Evolutionary conservation across 176 grass and related monocot genomes (phyloP).

Genomic region (Metroxylon sagu): DNA sequence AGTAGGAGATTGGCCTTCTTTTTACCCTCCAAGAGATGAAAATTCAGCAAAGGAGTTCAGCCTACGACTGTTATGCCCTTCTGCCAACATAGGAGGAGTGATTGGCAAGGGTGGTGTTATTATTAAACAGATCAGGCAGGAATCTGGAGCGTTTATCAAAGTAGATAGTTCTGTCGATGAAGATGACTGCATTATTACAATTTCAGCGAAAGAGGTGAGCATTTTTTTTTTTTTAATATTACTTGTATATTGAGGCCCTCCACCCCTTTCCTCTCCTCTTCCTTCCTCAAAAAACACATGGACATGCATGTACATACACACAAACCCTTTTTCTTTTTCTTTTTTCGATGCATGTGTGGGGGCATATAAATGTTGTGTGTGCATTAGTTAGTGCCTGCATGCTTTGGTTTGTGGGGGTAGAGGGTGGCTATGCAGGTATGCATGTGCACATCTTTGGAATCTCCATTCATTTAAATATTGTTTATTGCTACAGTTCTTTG

Average conservation of each 20-base stretch:
- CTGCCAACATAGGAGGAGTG: constrained; percentile 68
- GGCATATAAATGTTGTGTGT: too few relatives aligned
- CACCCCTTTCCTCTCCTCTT: too few relatives aligned
- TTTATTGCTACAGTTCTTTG: constrained; percentile 66
- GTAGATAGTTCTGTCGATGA: constrained; percentile 65
- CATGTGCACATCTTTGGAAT: too few relatives aligned
- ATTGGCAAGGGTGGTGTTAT: constrained; percentile 91
- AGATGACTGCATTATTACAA: constrained; percentile 85
- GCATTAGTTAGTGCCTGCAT: too few relatives aligned
- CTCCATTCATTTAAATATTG: not conserved
- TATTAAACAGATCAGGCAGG: constrained; percentile 96
- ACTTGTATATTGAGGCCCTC: not conserved
- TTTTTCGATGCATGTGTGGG: too few relatives aligned
- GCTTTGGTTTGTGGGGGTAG: too few relatives aligned
- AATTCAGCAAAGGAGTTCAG: constrained; percentile 74
- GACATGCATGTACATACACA: too few relatives aligned
- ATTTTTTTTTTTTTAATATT: constrained; percentile 13
- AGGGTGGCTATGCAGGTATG: too few relatives aligned
- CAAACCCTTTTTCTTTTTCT: too few relatives aligned
- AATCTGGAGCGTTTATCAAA: constrained; percentile 88
- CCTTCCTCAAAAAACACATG: too few relatives aligned
- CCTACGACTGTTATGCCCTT: constrained; percentile 69
- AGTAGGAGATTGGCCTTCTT: constrained; percentile 59
- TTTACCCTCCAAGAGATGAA: constrained; percentile 72
- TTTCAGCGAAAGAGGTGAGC: constrained; percentile 82